phyloP scores from a whole-genome alignment of 768 basidiomycete species.

The Suillus discolor region DNA sequence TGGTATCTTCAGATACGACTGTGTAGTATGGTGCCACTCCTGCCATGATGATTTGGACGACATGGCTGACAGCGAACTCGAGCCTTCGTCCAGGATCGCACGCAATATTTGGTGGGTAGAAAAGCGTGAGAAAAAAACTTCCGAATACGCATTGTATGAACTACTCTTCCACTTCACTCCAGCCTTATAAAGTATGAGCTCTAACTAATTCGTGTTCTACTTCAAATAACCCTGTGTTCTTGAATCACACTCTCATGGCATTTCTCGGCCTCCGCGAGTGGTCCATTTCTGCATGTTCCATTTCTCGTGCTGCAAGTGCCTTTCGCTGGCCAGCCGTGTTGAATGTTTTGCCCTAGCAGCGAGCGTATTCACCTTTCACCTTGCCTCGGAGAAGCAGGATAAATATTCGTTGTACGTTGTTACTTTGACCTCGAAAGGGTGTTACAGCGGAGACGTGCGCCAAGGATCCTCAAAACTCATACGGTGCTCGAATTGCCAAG shows the following conservation, averaged over 20 bases:
- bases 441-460: neutral
- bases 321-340: too few species aligned
- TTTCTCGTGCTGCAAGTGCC: neutral
- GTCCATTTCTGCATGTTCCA: too few species aligned
- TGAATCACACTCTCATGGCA: neutral
- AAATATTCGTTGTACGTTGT: neutral
- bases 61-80: neutral
- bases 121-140: neutral
- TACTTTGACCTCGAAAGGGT: neutral
- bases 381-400: neutral
- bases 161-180: too few species aligned
- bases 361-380: neutral
- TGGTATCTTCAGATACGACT: conserved; percentile 70
- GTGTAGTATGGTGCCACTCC: conserved; percentile 77
- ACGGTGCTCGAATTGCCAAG: neutral
- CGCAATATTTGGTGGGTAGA: too few species aligned
- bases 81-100: too few species aligned
- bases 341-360: neutral
- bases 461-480: neutral
- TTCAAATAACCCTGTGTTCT: too few species aligned
- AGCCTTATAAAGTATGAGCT: too few species aligned
- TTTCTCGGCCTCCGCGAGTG: neutral
- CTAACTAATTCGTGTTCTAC: neutral
- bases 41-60: conserved; percentile 22
- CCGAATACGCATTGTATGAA: neutral